phyloP scores from a whole-genome alignment of 1,284 basidiomycete genomes.

The Vanrija humicola region DNA sequence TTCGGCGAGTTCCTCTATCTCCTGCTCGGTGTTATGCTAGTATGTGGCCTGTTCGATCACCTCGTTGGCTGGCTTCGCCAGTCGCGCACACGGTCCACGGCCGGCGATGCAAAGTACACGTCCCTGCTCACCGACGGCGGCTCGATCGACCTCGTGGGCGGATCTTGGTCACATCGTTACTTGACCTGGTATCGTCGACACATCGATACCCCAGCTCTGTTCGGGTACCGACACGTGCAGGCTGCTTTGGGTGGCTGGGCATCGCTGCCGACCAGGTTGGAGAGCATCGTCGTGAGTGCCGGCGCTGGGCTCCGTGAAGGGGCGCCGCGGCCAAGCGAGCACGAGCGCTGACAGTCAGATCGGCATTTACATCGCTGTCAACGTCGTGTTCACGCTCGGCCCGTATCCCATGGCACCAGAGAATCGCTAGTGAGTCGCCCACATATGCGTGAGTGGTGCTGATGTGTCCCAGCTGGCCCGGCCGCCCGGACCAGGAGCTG shows the following conservation, averaged over 20 bases:
- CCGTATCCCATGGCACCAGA: slow-evolving; percentile 35
- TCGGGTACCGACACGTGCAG: slow-evolving; percentile 16
- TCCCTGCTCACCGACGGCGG: neutral
- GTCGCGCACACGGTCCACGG: neutral
- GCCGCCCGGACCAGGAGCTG: slow-evolving; percentile 2
- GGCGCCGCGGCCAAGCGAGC: too few relatives aligned
- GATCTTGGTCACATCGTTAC: neutral
- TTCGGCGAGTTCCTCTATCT: slow-evolving; percentile 22
- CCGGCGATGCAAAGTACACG: neutral
- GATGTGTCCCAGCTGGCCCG: neutral
- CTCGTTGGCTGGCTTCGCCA: neutral
- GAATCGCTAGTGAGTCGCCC: too few relatives aligned
- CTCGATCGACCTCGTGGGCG: neutral
- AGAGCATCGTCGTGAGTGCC: slow-evolving; percentile 10
- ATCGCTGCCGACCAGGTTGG: slow-evolving; percentile 19
- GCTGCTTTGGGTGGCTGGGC: slow-evolving; percentile 9
- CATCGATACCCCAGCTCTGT: slow-evolving; percentile 17
- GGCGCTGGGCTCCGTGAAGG: too few relatives aligned
- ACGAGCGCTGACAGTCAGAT: slow-evolving; percentile 4
- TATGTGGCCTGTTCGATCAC: slow-evolving; percentile 9
- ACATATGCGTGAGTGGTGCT: neutral
- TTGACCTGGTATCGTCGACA: slow-evolving; percentile 12
- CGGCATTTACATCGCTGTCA: slow-evolving; percentile 18
- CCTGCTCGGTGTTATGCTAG: slow-evolving; percentile 8
- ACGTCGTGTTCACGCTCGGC: slow-evolving; percentile 28